These are phyloP conservation scores for Colletotrichum brevisporum DNA, from an alignment of 2,329 filamentous ascomycete genomes.

Conservation along the genomic window DNA sequence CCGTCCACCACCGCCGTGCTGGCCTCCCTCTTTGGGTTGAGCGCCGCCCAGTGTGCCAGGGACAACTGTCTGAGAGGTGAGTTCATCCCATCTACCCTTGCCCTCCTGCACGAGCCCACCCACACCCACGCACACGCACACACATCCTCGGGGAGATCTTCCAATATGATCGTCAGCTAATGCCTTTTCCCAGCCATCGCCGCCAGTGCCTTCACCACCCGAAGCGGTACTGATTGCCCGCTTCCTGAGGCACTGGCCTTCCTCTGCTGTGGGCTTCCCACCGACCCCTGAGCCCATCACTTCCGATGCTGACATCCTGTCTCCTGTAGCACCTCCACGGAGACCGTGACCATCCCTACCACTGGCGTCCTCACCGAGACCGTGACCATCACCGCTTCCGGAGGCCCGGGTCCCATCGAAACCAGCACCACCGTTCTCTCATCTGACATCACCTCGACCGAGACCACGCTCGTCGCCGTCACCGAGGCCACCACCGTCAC, in stretches of 20 bases:
- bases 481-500: slow-evolving; percentile 30
- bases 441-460: slow-evolving; percentile 5
- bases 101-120: neutral
- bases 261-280: slow-evolving; percentile 24
- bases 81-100: slow-evolving; percentile 11
- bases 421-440: slow-evolving; percentile 30
- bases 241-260: too few species aligned
- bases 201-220: slow-evolving; percentile 28
- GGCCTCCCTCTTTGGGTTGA: slow-evolving; percentile 38
- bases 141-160: neutral
- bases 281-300: neutral
- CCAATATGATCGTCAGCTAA: slow-evolving; percentile 12
- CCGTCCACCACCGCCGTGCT: slow-evolving; percentile 35
- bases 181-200: slow-evolving; percentile 21
- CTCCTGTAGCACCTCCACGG: slow-evolving; percentile 23
- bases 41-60: slow-evolving; percentile 36
- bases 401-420: slow-evolving; percentile 10
- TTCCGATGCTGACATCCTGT: neutral
- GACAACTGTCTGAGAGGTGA: slow-evolving; percentile 39
- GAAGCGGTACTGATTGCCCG: slow-evolving; percentile 35
- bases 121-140: neutral
- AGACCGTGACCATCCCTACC: slow-evolving; percentile 31
- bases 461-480: slow-evolving; percentile 18
- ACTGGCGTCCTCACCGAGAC: slow-evolving; percentile 34
- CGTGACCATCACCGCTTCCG: slow-evolving; percentile 13